Evolutionary conservation across 352 stramenopile species (phyloP).

Genomic region (Pythium scleroteichum): DNA sequence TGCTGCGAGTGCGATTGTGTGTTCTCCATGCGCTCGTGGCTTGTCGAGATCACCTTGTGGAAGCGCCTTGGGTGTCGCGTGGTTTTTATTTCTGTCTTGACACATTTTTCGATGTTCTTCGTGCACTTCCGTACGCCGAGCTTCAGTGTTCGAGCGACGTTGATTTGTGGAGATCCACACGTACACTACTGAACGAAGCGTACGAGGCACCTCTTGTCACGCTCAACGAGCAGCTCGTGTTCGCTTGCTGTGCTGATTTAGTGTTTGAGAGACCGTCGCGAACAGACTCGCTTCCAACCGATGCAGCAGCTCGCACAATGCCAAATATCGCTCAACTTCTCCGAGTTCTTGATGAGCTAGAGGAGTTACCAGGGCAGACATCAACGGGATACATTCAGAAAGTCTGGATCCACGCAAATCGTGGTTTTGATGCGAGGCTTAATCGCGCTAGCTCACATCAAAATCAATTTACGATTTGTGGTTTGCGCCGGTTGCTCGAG

Average conservation of each 20-base stretch:
- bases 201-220: constrained; percentile 3
- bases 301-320: constrained; percentile 13
- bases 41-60: neutral
- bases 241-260: constrained; percentile 15
- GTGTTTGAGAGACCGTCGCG: constrained; percentile 4
- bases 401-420: neutral
- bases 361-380: neutral
- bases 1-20: constrained; percentile 20
- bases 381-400: neutral
- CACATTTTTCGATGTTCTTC: neutral
- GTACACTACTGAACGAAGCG: neutral
- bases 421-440: too few species aligned
- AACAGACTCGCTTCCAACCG: constrained; percentile 7
- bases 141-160: neutral
- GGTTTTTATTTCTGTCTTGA: constrained; percentile 6
- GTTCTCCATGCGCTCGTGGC: constrained; percentile 20
- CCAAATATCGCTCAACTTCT: constrained; percentile 9
- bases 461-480: neutral
- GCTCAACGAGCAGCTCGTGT: neutral
- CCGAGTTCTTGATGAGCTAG: constrained; percentile 1
- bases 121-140: neutral
- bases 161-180: neutral
- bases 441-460: too few species aligned
- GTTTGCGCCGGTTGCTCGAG: constrained; percentile 17
- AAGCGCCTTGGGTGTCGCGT: neutral